Base-by-base conservation (phyloP, 805 yeast genomes). In the Torulaspora franciscae region DNA sequence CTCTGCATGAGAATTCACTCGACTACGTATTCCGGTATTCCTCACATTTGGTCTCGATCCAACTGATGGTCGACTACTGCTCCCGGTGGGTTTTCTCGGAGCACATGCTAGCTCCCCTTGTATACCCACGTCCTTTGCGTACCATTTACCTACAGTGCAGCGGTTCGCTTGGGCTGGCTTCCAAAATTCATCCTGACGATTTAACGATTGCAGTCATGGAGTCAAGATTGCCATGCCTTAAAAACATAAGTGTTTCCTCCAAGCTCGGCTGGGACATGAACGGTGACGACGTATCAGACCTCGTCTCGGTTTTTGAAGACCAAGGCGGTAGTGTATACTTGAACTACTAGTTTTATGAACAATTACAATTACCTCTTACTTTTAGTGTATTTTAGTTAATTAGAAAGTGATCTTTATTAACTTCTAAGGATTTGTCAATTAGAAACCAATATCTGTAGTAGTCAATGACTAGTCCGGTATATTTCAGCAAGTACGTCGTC, bases 151-250 rank as follows among this genome's bases (percentile, higher is more conserved):
- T 93, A 22, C 91, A 86, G 46, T 83, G 95, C 37, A 82, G 95
- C 49, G 97, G 98, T 1, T 79, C 83, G 68, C 66, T 85, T 47
- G 97, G 97, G 1, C 86, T 90, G 46, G 76, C 88, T 2, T 77
- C 82, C 19, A 87, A 87, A 58, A 68, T 93, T 27, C 87, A 86
- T 56, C 96, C 98, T 0, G 84, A 87, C 54, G 97, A 91, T 62
- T 69, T 93, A 46, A 85, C 93, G 0, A 74, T 89, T 37, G 96
- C 97, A 0, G 67, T 90, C 15, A 74, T 79, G 59, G 96, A 90
- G 48, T 81, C 79, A 7, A 69, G 95, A 54, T 64, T 93, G 13
- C 95, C 95, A 0, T 52, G 69, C 32, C 69, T 93, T 59, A 73
- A 74, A 49, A 75, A 75, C 39, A 70, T 93, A 2, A 71, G 83